These are phyloP conservation scores for Purpureocillium lavendulum DNA, from an alignment of 2,329 filamentous ascomycete genomes.

Conservation along the genomic window DNA sequence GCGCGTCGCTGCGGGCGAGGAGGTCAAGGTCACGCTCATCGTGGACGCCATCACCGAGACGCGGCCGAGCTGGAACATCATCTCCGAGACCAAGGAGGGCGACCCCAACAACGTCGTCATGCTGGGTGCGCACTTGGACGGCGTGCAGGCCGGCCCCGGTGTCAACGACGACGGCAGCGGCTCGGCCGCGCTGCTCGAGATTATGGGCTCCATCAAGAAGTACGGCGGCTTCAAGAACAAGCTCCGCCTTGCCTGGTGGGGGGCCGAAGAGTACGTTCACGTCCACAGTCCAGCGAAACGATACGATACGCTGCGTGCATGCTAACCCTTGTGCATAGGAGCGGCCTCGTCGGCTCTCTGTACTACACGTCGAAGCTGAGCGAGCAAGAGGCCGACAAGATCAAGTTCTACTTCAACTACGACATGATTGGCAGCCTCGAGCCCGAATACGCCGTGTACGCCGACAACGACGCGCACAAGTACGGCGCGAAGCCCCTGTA, in stretches of 20 bases:
- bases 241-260: slow-evolving; percentile 31
- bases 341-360: slow-evolving; percentile 33
- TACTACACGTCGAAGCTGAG: slow-evolving; percentile 29
- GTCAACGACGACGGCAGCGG: slow-evolving; percentile 32
- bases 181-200: slow-evolving; percentile 24
- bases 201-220: slow-evolving; percentile 22
- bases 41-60: slow-evolving; percentile 24
- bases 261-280: slow-evolving; percentile 27
- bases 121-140: slow-evolving; percentile 31
- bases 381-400: slow-evolving; percentile 37
- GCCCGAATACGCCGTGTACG: slow-evolving; percentile 30
- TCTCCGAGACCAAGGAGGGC: slow-evolving; percentile 30
- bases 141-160: slow-evolving; percentile 26
- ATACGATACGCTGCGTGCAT: too few species aligned
- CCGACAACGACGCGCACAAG: slow-evolving; percentile 28
- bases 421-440: slow-evolving; percentile 55
- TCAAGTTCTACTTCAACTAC: slow-evolving; percentile 61
- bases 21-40: slow-evolving; percentile 18
- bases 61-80: slow-evolving; percentile 27
- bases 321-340: slow-evolving; percentile 11
- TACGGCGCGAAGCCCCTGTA: slow-evolving; percentile 20
- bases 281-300: too few species aligned
- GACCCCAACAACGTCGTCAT: slow-evolving; percentile 29
- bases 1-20: slow-evolving; percentile 19
- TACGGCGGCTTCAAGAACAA: slow-evolving; percentile 28